phyloP scores from a whole-genome alignment of 2,329 filamentous ascomycete genomes.

The Geoglossum cookeanum region DNA sequence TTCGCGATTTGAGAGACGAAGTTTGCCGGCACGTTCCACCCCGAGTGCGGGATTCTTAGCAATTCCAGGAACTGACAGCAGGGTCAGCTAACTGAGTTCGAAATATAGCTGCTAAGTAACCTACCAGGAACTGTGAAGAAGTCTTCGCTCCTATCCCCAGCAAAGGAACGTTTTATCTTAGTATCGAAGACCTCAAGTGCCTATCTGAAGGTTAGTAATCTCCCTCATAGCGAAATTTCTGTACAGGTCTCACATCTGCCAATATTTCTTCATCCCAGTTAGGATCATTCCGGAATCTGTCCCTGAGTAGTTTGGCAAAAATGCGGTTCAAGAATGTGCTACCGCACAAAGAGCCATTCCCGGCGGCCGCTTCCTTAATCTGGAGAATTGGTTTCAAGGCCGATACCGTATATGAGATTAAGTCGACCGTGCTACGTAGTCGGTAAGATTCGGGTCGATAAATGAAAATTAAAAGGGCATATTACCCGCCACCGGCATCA shows the following conservation, averaged over 20 bases:
- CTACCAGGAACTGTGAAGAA: background rate
- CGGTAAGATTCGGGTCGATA: background rate
- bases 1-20: slow-evolving; percentile 49
- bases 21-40: slow-evolving; percentile 32
- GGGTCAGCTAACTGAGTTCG: background rate
- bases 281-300: background rate
- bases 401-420: background rate
- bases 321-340: background rate
- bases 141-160: background rate
- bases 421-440: background rate
- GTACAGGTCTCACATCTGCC: background rate
- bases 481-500: background rate
- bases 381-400: background rate
- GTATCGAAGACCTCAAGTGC: background rate
- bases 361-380: background rate
- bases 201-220: background rate
- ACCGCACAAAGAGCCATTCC: background rate
- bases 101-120: background rate
- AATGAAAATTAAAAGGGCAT: background rate
- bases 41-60: background rate
- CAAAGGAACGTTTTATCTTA: background rate
- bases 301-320: background rate
- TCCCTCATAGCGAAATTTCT: background rate
- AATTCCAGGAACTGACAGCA: background rate
- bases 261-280: background rate